Base-by-base conservation (phyloP, 2,329 filamentous ascomycete genomes). In the Delphinella strobiligena region DNA sequence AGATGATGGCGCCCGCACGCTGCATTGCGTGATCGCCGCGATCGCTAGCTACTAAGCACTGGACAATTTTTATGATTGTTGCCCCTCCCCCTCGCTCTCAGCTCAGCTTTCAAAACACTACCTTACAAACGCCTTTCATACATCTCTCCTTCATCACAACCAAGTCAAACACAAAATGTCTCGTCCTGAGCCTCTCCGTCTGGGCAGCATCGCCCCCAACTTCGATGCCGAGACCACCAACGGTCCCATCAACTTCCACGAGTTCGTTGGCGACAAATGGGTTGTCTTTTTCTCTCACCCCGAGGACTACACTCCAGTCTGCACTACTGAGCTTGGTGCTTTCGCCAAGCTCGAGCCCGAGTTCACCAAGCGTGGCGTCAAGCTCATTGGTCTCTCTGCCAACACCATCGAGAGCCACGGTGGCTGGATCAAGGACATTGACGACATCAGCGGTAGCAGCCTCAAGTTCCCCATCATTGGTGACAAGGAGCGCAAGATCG, bases 271-370 rank as follows among this genome's bases (percentile, higher is more conserved):
- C 53, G 68, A 80, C 65, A 75, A 69, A 51, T 82, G 78, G 77
- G 74, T 78, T 45, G 68, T 82, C 47, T 69, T 82, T 49, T 82
- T 82, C 70, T 81, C 77, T 33, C 78, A 82, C 64, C 78, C 78
- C 32, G 78, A 69, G 51, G 67, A 71, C 57, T 74, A 71, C 62
- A 74, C 71, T 5, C 70, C 70, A 36, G 70, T 74, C 47, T 74
- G 74, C 66, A 78, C 74, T 42, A 78, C 74, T 37, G 74, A 78
- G 61, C 66, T 78, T 36, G 74, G 73, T 45, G 74, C 74, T 27
- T 78, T 78, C 55, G 72, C 74, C 31, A 75, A 75, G 60, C 68
- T 78, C 49, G 72, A 77, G 62, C 71, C 71, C 14, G 73, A 78
- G 58, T 78, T 78, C 63, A 68, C 66, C 54, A 75, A 71, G 61